Percentiles rank a stretch among this genome's conserved stretches.
Conservation (phyloP, 2,329 filamentous ascomycete genomes). For the Fusarium chlamydosporum region DNA sequence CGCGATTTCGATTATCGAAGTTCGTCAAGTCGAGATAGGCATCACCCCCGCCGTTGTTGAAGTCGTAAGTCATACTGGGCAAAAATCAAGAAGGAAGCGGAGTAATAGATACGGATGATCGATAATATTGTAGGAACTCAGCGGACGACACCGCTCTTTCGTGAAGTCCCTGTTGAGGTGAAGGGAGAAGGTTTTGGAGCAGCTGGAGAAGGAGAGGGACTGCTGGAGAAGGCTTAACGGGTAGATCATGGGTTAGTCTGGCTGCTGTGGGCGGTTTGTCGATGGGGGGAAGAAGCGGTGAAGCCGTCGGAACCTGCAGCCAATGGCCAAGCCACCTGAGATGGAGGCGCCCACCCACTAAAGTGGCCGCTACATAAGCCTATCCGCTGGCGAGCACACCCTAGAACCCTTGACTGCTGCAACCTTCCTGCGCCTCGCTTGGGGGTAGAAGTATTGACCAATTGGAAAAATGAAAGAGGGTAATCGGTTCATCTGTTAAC, state of each 20-base stretch:
- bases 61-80: conserved; percentile 70
- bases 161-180: conserved; percentile 52
- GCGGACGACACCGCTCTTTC: conserved; percentile 63
- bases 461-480: conserved; percentile 31
- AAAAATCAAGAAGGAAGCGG: conserved; percentile 54
- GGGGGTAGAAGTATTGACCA: conserved; percentile 34
- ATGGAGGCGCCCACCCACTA: conserved; percentile 45
- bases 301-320: conserved; percentile 55
- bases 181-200: conserved; percentile 52
- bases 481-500: conserved; percentile 26
- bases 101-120: conserved; percentile 50
- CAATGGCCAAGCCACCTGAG: conserved; percentile 55
- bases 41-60: conserved; percentile 70
- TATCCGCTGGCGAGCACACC: conserved; percentile 49
- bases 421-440: conserved; percentile 47
- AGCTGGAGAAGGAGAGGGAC: conserved; percentile 48
- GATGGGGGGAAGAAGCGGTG: conserved; percentile 58
- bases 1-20: conserved; percentile 71
- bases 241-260: conserved; percentile 46
- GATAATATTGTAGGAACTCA: conserved; percentile 56
- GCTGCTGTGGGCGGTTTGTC: conserved; percentile 50
- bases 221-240: conserved; percentile 49
- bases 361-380: conserved; percentile 46
- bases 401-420: conserved; percentile 36
- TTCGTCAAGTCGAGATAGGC: conserved; percentile 70